Evolutionary conservation across 768 basidiomycete species (phyloP).

Genomic region (Pisolithus albus): DNA sequence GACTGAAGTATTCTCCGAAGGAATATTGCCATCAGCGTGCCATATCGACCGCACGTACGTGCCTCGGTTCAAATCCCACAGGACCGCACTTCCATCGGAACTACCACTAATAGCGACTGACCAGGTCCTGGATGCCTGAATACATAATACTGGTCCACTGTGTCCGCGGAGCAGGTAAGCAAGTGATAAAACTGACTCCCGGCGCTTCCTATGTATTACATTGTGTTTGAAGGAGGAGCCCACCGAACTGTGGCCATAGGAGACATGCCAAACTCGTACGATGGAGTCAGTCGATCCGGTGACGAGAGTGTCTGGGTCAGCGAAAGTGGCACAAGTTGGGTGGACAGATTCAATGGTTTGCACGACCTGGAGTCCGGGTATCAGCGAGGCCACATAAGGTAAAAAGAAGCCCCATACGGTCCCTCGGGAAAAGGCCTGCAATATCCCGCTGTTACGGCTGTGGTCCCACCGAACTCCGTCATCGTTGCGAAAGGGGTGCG

Average conservation of each 20-base stretch:
- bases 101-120: conserved; percentile 79
- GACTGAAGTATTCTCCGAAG: conserved; percentile 37
- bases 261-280: conserved; percentile 75
- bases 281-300: conserved; percentile 78
- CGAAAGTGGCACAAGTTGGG: conserved; percentile 71
- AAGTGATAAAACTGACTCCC: conserved; percentile 32
- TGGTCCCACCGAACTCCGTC: conserved; percentile 68
- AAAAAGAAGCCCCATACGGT: conserved; percentile 35
- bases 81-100: conserved; percentile 74
- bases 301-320: conserved; percentile 64
- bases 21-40: conserved; percentile 38
- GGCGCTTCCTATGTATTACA: conserved; percentile 14
- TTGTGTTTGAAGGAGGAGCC: conserved; percentile 14
- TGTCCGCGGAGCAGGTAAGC: conserved; percentile 81
- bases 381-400: not conserved
- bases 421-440: conserved; percentile 58
- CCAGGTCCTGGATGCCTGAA: conserved; percentile 76
- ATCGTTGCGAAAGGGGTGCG: conserved; percentile 51
- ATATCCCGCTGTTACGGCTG: conserved; percentile 35
- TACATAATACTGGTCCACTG: conserved; percentile 55
- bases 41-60: conserved; percentile 76
- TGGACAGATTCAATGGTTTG: conserved; percentile 72
- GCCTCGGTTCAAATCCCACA: conserved; percentile 88
- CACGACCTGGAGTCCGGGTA: conserved; percentile 41
- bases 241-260: conserved; percentile 22